Conservation (phyloP, 2,329 filamentous ascomycete genomes). For the Phaeomoniella chlamydospora region DNA sequence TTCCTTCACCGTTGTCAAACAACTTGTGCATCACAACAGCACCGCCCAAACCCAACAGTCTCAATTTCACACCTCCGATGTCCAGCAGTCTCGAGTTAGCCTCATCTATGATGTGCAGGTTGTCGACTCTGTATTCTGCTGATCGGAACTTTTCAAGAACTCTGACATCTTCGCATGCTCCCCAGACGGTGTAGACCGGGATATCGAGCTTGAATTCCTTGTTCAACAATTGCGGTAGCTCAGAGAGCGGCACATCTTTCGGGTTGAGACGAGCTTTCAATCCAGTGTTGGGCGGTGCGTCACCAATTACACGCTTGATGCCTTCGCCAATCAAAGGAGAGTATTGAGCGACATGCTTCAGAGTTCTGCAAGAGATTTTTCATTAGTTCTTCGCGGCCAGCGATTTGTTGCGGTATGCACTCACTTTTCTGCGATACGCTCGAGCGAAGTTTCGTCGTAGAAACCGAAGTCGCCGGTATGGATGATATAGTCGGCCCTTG, state of each 20-base stretch:
- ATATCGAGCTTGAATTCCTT: constrained; percentile 85
- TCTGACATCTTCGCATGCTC: constrained; percentile 93
- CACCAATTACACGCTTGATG: constrained; percentile 51
- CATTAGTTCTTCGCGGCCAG: neutral
- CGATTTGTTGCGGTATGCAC: constrained; percentile 16
- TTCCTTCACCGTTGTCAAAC: constrained; percentile 94
- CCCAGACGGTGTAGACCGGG: constrained; percentile 97
- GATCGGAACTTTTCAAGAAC: constrained; percentile 96
- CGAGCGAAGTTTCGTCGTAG: constrained; percentile 90
- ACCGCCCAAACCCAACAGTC: constrained; percentile 81
- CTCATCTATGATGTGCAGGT: constrained; percentile 97
- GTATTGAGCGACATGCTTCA: constrained; percentile 97
- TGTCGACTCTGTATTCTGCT: constrained; percentile 92
- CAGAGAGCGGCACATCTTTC: constrained; percentile 76
- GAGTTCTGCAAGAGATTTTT: constrained; percentile 46
- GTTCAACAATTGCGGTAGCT: constrained; percentile 76
- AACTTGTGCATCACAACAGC: constrained; percentile 99
- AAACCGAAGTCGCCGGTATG: constrained; percentile 99
- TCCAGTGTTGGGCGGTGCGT: constrained; percentile 47
- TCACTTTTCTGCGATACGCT: constrained; percentile 96
- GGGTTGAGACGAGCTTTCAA: constrained; percentile 77
- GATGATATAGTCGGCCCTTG: constrained; percentile 91
- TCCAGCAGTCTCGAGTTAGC: constrained; percentile 91
- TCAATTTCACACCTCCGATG: constrained; percentile 87
- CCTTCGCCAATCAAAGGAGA: constrained; percentile 80